A percentile compares a stretch with the other conserved stretches of the same genome.
These are phyloP conservation scores for Pichia gijzeniarum DNA, from an alignment of 805 yeast genomes.

Conservation along the genomic window DNA sequence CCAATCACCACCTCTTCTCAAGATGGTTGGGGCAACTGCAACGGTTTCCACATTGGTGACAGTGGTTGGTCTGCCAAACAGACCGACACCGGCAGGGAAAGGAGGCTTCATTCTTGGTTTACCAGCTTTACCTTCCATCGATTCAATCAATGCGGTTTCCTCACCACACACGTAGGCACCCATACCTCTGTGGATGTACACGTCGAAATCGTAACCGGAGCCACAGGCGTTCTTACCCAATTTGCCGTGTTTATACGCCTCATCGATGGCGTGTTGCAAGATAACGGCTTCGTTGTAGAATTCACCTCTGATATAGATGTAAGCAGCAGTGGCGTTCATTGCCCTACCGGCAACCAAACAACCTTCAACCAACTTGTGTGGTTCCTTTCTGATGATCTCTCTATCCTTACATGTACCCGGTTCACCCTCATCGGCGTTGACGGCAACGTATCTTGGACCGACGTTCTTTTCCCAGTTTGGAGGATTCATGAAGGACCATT, in stretches of 20 bases:
- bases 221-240: slow-evolving; percentile 86
- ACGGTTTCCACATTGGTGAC: slow-evolving; percentile 91
- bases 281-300: slow-evolving; percentile 74
- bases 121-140: slow-evolving; percentile 88
- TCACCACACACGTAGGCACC: slow-evolving; percentile 93
- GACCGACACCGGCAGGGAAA: slow-evolving; percentile 90
- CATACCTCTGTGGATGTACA: slow-evolving; percentile 85
- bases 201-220: slow-evolving; percentile 77
- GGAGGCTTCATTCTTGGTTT: slow-evolving; percentile 93
- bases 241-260: slow-evolving; percentile 75
- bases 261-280: slow-evolving; percentile 77
- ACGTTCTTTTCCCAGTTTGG: slow-evolving; percentile 90
- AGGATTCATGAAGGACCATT: slow-evolving; percentile 93
- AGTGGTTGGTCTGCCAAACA: slow-evolving; percentile 86
- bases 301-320: slow-evolving; percentile 87
- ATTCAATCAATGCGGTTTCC: slow-evolving; percentile 84
- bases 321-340: slow-evolving; percentile 91
- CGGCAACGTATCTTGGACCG: slow-evolving; percentile 86
- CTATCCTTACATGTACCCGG: slow-evolving; percentile 94
- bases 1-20: slow-evolving; percentile 88
- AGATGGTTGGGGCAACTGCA: slow-evolving; percentile 82
- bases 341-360: slow-evolving; percentile 85
- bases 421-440: slow-evolving; percentile 92
- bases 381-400: slow-evolving; percentile 86
- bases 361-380: slow-evolving; percentile 89